phyloP scores from a whole-genome alignment of 257 asterid genomes.

The Mentha longifolia region DNA sequence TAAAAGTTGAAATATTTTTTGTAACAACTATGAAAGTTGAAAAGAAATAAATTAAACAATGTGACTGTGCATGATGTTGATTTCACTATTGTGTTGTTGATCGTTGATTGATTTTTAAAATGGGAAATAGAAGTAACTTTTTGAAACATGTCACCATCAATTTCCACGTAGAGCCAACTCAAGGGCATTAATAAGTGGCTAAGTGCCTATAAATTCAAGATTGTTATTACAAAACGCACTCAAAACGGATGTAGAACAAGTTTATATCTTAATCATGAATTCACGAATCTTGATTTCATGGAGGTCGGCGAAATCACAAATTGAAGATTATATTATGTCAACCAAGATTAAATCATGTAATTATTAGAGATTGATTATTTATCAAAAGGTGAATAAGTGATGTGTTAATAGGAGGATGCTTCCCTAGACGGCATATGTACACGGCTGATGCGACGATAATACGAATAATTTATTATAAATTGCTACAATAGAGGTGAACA shows the following conservation, averaged over 20 bases:
- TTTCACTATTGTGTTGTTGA: not conserved
- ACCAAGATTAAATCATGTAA: slow-evolving; percentile 6
- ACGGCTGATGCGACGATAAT: too few relatives aligned
- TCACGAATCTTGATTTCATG: not conserved
- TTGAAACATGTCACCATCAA: not conserved
- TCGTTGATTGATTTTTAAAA: not conserved
- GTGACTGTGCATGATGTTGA: slow-evolving; percentile 21
- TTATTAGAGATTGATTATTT: not conserved
- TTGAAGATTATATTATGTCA: slow-evolving; percentile 12
- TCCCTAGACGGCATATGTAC: too few relatives aligned
- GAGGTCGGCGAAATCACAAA: slow-evolving; percentile 10
- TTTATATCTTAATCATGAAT: not conserved
- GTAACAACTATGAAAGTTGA: not conserved
- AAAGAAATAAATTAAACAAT: not conserved
- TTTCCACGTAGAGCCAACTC: not conserved
- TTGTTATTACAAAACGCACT: not conserved
- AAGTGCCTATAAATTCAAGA: not conserved
- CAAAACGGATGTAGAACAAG: not conserved
- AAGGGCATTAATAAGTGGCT: not conserved
- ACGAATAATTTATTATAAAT: not conserved
- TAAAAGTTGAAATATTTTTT: not conserved
- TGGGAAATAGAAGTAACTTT: not conserved
- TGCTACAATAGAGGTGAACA: too few relatives aligned
- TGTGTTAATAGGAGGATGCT: not conserved
- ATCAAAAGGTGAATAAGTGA: not conserved